Evolutionary conservation across 164 flowering plant genomes (phyloP), one percentile per base, ranked within the genome.

Genomic region (Aristolochia contorta): DNA sequence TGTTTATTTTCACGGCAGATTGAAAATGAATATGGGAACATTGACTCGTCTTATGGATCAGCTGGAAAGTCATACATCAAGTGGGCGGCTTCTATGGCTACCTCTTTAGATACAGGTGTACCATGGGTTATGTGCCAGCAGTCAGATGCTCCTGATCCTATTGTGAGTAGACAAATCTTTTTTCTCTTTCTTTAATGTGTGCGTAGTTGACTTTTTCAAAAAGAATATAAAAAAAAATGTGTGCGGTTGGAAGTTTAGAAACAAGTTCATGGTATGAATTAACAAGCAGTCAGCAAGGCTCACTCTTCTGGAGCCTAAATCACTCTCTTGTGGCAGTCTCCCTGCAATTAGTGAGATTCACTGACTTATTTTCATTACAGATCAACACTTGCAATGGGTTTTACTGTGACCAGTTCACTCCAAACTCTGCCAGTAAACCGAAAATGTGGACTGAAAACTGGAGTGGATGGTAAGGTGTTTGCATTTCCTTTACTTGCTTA

Each of bases 121-220:
- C 99, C 99, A 25, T 94, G 99, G 99, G 93, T 88, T 30, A 94
- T 94, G 99, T 94, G 99, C 80, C 93, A 88, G 79, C 99, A 94
- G 67, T 27, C 64, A 12, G 87, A 94, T 77, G 97, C 99, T 74
- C 99, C 99, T 50, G 87, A 84, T 72, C 87, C 99, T 19, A 71
- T 91, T 43, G 99, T 94, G 70, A 81, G 94, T 67, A 62, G 19
- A 60, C 20, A 60, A 15, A 21, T 62, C 55, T 25, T 20, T 37
- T 14, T 55, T 60, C 54, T 3, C 15, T 19, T 41, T 6, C 21
- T 32, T 25, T 8, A 57, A 8, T 37, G 16, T 25, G 10, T 14
- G 27, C 2, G 22, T 54, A 19, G 56, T 19, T n/a, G n/a, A n/a
- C n/a, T n/a, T n/a, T n/a, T n/a, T n/a, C n/a, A n/a, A n/a, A n/a